Conservation (phyloP, 208 protist genomes). For the Crithidia sp. region DNA sequence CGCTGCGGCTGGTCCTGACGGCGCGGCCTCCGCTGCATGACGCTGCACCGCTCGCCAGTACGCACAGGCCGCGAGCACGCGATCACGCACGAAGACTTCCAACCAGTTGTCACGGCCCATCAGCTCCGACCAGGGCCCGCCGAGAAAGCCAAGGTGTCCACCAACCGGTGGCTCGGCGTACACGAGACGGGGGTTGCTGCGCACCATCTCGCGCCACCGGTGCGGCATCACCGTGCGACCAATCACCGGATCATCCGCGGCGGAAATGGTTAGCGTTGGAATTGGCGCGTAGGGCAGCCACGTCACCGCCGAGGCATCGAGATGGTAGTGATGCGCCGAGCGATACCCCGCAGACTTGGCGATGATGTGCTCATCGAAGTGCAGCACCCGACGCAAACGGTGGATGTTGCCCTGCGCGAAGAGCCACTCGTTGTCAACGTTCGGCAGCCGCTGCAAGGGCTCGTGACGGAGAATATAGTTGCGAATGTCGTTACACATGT, state of each 20-base stretch:
- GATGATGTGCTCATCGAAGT: conserved; percentile 65
- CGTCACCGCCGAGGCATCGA: conserved; percentile 41
- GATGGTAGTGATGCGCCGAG: conserved; percentile 59
- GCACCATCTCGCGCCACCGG: conserved; percentile 45
- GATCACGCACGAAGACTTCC: conserved; percentile 45
- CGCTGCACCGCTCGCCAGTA: conserved; percentile 36
- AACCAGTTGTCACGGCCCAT: conserved; percentile 34
- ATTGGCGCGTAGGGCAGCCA: conserved; percentile 51
- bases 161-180: conserved; percentile 50
- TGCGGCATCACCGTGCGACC: conserved; percentile 40
- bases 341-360: conserved; percentile 49
- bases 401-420: conserved; percentile 39
- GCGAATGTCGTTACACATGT: conserved; percentile 48
- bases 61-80: conserved; percentile 30
- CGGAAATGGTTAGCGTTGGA: conserved; percentile 45
- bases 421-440: conserved; percentile 46
- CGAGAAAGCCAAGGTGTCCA: conserved; percentile 70
- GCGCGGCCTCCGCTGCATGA: not conserved
- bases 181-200: conserved; percentile 49
- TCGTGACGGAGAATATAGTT: conserved; percentile 54
- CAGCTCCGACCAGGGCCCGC: conserved; percentile 48
- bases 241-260: conserved; percentile 62
- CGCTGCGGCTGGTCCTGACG: too few species aligned
- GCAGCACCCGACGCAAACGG: conserved; percentile 37
- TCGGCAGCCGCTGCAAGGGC: conserved; percentile 43